A percentile compares a stretch with the other conserved stretches of the same genome.
Evolutionary conservation across 148 eudicot species (phyloP).

Genomic region (Silene conica): DNA sequence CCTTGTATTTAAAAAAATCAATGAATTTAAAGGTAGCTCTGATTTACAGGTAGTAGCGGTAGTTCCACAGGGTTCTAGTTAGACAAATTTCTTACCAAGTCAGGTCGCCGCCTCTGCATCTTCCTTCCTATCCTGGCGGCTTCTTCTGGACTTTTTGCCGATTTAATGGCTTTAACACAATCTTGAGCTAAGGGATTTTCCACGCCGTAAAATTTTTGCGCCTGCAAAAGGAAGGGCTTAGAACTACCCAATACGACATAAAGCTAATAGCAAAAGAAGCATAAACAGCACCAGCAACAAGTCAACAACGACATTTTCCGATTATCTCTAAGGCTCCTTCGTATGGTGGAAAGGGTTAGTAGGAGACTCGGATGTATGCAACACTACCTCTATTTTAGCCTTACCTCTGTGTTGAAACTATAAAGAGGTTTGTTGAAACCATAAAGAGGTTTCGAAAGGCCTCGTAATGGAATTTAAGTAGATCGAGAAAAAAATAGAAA

Average conservation of each 20-base stretch:
- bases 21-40: not conserved
- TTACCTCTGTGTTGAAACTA: not conserved
- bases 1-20: not conserved
- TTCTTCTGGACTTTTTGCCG: conserved; percentile 94
- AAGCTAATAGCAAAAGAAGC: not conserved
- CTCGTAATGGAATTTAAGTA: not conserved
- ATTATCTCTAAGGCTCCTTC: not conserved
- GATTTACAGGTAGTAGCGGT: not conserved
- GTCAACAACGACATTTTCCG: not conserved
- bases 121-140: conserved; percentile 90
- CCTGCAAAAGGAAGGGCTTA: conserved; percentile 36
- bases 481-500: not conserved
- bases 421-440: not conserved
- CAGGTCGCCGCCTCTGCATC: conserved; percentile 69
- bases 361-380: not conserved
- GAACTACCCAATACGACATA: not conserved
- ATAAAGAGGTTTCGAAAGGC: not conserved
- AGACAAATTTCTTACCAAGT: conserved; percentile 51
- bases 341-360: not conserved
- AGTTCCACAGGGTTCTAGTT: not conserved
- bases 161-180: conserved; percentile 55
- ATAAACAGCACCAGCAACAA: not conserved
- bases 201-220: conserved; percentile 76
- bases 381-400: too few species aligned
- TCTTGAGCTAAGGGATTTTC: conserved; percentile 60